These are phyloP conservation scores for Tolypocladium guangdongense DNA, from an alignment of 2,329 filamentous ascomycete species.

Conservation along the genomic window DNA sequence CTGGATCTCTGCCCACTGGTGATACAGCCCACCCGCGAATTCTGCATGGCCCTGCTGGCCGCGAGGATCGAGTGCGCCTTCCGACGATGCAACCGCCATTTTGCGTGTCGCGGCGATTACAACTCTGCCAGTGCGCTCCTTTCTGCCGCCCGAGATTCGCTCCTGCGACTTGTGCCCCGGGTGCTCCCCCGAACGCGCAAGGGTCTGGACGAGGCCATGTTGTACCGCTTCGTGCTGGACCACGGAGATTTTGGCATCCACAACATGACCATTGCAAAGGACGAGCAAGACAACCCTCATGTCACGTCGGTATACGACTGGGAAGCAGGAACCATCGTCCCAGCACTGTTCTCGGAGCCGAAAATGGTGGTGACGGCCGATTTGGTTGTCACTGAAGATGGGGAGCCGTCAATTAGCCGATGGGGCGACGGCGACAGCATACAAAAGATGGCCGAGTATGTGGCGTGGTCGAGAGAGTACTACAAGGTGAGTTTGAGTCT, in stretches of 20 bases:
- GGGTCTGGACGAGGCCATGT: neutral
- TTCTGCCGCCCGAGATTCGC: slow-evolving; percentile 12
- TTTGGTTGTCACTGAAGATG: slow-evolving; percentile 8
- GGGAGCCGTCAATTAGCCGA: slow-evolving; percentile 11
- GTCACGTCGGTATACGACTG: slow-evolving; percentile 20
- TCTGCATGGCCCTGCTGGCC: slow-evolving; percentile 13
- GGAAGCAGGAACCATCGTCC: slow-evolving; percentile 18
- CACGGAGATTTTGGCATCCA: slow-evolving; percentile 23
- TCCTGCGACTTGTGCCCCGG: slow-evolving; percentile 14
- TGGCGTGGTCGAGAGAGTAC: slow-evolving; percentile 12
- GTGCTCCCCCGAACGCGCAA: slow-evolving; percentile 6
- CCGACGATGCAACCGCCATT: neutral
- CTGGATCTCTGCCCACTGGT: neutral
- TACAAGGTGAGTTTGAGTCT: slow-evolving; percentile 9
- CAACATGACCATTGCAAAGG: slow-evolving; percentile 12
- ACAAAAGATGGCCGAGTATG: slow-evolving; percentile 8
- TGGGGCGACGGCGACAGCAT: slow-evolving; percentile 6
- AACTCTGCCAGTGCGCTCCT: neutral
- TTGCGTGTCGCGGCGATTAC: slow-evolving; percentile 2
- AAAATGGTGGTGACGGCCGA: slow-evolving; percentile 8
- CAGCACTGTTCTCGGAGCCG: slow-evolving; percentile 16
- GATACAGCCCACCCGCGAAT: slow-evolving; percentile 17
- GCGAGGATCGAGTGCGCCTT: slow-evolving; percentile 18
- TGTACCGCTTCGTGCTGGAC: slow-evolving; percentile 21
- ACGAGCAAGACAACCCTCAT: slow-evolving; percentile 3